Conservation (phyloP, 345 rosid genomes). For the Hirschfeldia incana region DNA sequence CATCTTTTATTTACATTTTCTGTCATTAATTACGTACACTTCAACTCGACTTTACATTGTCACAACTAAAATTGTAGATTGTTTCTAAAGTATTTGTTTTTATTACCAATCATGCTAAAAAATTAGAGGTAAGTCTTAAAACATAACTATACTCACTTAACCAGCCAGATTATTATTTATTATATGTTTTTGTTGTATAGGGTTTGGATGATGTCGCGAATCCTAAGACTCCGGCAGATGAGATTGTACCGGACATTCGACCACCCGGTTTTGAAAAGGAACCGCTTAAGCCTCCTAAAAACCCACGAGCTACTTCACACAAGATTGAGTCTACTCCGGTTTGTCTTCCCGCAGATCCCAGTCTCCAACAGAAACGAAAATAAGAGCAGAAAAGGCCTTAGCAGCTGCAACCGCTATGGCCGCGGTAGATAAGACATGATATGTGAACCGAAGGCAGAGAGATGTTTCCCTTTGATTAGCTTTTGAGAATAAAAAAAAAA, state of each 20-base stretch:
- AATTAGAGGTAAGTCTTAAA: not conserved
- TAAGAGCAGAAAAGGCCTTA: conserved; percentile 12
- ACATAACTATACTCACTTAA: conserved; percentile 1
- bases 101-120: not conserved
- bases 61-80: not conserved
- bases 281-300: conserved; percentile 32
- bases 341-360: conserved; percentile 36
- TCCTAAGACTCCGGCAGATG: conserved; percentile 41
- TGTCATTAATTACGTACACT: not conserved
- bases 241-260: conserved; percentile 29
- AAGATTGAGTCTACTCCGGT: conserved; percentile 42
- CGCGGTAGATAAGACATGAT: not conserved
- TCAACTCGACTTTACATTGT: not conserved
- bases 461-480: conserved; percentile 12
- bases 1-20: not conserved
- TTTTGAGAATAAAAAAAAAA: conserved; percentile 16
- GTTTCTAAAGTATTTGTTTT: not conserved
- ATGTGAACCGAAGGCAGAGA: conserved; percentile 18
- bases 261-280: conserved; percentile 40
- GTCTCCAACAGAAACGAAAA: conserved; percentile 36
- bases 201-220: conserved; percentile 46
- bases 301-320: conserved; percentile 36
- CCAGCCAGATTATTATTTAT: not conserved
- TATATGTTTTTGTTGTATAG: conserved; percentile 18
- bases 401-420: not conserved